Percentiles rank a stretch among this genome's conserved stretches.
phyloP scores from a whole-genome alignment of 202 grass and related monocot genomes.

The Panicum hallii region DNA sequence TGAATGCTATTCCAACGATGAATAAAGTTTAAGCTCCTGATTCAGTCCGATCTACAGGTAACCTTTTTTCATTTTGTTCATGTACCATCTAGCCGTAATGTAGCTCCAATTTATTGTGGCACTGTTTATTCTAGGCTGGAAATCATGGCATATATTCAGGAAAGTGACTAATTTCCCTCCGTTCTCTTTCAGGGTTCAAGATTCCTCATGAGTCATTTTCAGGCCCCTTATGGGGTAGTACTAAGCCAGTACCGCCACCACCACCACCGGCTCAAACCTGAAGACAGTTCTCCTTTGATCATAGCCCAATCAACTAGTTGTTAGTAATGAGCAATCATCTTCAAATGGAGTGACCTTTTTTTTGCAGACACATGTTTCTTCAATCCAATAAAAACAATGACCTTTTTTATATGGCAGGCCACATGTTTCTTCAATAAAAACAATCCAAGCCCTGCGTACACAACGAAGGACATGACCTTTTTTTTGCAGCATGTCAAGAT shows the following conservation, averaged over 20 bases:
- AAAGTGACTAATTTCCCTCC: neutral
- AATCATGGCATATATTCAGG: neutral
- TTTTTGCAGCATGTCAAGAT: neutral
- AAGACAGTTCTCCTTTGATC: neutral
- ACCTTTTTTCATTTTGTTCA: neutral
- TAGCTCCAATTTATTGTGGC: neutral
- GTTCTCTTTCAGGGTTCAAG: neutral
- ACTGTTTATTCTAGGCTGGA: neutral
- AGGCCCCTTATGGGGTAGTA: neutral
- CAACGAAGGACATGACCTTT: neutral
- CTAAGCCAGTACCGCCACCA: neutral
- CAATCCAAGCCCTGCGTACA: neutral
- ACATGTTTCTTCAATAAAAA: neutral
- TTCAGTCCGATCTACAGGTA: neutral
- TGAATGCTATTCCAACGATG: neutral
- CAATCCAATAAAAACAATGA: neutral
- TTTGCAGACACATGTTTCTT: neutral
- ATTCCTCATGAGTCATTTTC: constrained; percentile 29
- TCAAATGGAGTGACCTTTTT: constrained; percentile 6
- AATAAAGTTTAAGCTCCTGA: neutral
- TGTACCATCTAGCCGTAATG: neutral
- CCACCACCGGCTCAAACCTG: constrained; percentile 8
- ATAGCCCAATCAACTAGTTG: neutral
- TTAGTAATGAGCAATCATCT: neutral
- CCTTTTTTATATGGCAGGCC: neutral